Evolutionary conservation across 176 grass and related monocot species (phyloP).

Genomic region (Phoenix roebelenii): DNA sequence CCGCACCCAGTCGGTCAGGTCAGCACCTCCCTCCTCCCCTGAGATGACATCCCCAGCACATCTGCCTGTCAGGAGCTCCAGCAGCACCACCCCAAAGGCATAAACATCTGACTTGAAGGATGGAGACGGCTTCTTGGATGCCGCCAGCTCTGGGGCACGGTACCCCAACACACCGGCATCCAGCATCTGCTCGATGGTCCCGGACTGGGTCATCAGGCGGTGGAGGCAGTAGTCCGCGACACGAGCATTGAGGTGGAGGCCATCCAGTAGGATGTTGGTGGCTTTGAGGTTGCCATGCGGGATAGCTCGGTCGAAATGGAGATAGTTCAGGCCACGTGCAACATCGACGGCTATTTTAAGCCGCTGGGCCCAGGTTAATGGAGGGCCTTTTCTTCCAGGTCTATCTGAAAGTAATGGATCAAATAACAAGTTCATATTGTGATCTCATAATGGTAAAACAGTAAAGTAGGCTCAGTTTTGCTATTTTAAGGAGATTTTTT

Average conservation of each 20-base stretch:
- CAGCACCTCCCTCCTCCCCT: constrained; percentile 42
- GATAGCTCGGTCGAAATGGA: constrained; percentile 86
- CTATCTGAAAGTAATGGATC: constrained; percentile 42
- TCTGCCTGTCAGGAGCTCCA: constrained; percentile 74
- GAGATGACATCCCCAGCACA: constrained; percentile 64
- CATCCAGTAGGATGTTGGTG: constrained; percentile 76
- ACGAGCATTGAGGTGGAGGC: constrained; percentile 78
- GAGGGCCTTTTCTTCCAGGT: constrained; percentile 72
- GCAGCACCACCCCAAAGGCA: constrained; percentile 63
- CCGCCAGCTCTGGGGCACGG: constrained; percentile 73
- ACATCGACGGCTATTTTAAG: constrained; percentile 79
- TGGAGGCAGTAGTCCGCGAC: constrained; percentile 83
- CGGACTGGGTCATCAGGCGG: constrained; percentile 82
- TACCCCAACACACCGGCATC: constrained; percentile 79
- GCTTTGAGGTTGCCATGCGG: constrained; percentile 97
- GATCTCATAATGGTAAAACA: too few relatives aligned
- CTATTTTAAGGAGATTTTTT: too few relatives aligned
- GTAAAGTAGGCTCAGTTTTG: too few relatives aligned
- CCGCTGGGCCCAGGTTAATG: constrained; percentile 81
- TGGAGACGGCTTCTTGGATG: constrained; percentile 72
- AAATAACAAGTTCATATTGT: background rate
- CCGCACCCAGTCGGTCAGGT: constrained; percentile 73
- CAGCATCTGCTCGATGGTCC: constrained; percentile 53
- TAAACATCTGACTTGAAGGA: constrained; percentile 92
- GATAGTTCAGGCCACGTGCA: constrained; percentile 89